These are phyloP conservation scores for Pulveroboletus sp. DNA, from an alignment of 768 basidiomycete species.

Conservation along the genomic window DNA sequence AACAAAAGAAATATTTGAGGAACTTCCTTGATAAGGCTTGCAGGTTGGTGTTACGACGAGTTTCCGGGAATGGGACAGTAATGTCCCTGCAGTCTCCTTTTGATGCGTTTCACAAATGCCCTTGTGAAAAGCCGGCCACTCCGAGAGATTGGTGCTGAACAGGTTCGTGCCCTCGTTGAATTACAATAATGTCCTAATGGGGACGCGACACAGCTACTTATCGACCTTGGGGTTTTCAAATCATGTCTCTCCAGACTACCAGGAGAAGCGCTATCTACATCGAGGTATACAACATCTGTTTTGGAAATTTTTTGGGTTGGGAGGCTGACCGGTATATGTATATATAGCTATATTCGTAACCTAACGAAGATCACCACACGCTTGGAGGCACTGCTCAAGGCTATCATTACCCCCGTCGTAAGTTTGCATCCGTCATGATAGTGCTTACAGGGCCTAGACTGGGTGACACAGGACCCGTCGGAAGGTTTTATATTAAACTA, in stretches of 20 bases:
- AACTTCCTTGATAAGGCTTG: conserved; percentile 93
- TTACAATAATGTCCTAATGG: not conserved
- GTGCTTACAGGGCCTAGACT: not conserved
- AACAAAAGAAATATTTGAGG: conserved; percentile 91
- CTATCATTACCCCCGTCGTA: conserved; percentile 89
- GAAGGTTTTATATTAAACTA: conserved; percentile 97
- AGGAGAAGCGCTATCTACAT: conserved; percentile 55
- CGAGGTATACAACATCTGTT: conserved; percentile 41
- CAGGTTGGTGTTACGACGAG: conserved; percentile 47
- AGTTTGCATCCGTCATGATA: conserved; percentile 23
- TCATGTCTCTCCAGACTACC: conserved; percentile 79
- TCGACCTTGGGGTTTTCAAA: conserved; percentile 87
- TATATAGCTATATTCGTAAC: conserved; percentile 70
- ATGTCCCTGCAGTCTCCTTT: conserved; percentile 53
- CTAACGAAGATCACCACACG: conserved; percentile 76
- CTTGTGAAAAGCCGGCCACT: conserved; percentile 88
- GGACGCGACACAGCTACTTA: conserved; percentile 55
- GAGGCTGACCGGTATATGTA: conserved; percentile 9
- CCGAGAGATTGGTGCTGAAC: conserved; percentile 91
- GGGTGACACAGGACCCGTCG: conserved; percentile 65
- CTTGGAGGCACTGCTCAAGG: conserved; percentile 90
- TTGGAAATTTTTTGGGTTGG: not conserved
- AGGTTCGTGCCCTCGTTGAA: conserved; percentile 42
- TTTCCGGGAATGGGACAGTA: not conserved
- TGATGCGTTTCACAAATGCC: conserved; percentile 84